Conservation (phyloP, 352 stramenopile genomes). For the Blastocystis sp. region DNA sequence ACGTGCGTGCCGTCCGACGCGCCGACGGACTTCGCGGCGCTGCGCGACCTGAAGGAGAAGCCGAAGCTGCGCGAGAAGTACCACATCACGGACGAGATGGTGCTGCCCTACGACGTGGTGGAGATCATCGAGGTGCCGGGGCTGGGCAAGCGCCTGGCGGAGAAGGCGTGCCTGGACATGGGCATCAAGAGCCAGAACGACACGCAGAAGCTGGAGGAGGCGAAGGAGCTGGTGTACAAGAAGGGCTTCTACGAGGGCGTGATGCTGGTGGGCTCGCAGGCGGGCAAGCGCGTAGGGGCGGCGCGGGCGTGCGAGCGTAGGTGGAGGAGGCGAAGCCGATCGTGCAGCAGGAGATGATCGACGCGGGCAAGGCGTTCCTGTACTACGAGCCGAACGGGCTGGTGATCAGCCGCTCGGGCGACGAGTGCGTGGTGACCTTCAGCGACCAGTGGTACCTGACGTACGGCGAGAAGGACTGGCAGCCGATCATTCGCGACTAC, state of each 20-base stretch:
- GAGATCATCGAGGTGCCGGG: conserved; percentile 98
- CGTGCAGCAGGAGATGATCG: conserved; percentile 92
- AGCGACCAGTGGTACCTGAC: conserved; percentile 96
- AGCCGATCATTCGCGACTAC: conserved; percentile 87
- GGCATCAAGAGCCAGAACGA: conserved; percentile 98
- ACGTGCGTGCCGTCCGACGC: conserved; percentile 96
- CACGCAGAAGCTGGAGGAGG: conserved; percentile 94
- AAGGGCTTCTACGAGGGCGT: conserved; percentile 98
- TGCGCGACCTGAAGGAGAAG: conserved; percentile 98
- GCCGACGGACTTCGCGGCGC: conserved; percentile 94
- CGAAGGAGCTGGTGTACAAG: conserved; percentile 95
- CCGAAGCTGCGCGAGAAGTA: conserved; percentile 94
- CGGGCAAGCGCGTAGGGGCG: conserved; percentile 82
- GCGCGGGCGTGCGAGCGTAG: conserved; percentile 72
- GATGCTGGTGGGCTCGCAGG: conserved; percentile 86
- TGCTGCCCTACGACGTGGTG: conserved; percentile 89
- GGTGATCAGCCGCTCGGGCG: conserved; percentile 91
- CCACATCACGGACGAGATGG: conserved; percentile 93
- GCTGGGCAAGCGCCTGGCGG: conserved; percentile 90
- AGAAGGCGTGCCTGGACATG: conserved; percentile 91
- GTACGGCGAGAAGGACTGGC: conserved; percentile 97
- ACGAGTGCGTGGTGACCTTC: conserved; percentile 98
- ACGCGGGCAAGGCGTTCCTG: conserved; percentile 85
- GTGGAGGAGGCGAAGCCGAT: conserved; percentile 95
- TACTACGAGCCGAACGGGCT: conserved; percentile 98